phyloP scores from a whole-genome alignment of 2,329 filamentous ascomycete genomes.

The Xylariaceae sp. region DNA sequence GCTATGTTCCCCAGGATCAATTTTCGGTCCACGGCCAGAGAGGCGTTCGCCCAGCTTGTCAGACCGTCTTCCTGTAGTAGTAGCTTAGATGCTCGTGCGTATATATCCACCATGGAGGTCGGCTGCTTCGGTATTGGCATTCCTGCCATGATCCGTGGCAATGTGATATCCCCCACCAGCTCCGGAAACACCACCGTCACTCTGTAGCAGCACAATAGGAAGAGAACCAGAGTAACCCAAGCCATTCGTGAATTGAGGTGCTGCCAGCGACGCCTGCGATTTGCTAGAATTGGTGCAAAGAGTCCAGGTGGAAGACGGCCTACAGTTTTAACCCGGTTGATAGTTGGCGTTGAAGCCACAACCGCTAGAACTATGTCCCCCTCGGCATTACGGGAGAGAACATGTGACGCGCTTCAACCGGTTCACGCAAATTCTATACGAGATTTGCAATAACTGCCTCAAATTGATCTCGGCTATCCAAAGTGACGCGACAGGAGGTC shows the following conservation, averaged over 20 bases:
- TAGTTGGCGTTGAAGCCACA: background rate
- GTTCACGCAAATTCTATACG: too few species aligned
- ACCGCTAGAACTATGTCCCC: background rate
- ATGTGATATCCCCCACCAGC: too few species aligned
- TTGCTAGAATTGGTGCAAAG: slow-evolving; percentile 3
- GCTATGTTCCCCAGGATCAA: background rate
- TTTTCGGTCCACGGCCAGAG: background rate
- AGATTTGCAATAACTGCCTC: too few species aligned
- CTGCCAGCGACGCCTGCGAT: slow-evolving; percentile 9
- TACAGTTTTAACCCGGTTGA: background rate
- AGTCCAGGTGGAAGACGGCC: slow-evolving; percentile 15
- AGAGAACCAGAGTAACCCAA: slow-evolving; percentile 2
- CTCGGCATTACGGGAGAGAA: background rate
- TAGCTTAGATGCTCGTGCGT: background rate
- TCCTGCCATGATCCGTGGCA: background rate
- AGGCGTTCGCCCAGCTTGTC: background rate
- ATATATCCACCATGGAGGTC: background rate
- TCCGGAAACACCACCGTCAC: background rate
- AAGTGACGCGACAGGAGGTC: too few species aligned
- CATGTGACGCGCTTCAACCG: too few species aligned
- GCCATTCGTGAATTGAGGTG: slow-evolving; percentile 3
- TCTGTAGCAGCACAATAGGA: slow-evolving; percentile 5
- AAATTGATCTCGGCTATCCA: too few species aligned
- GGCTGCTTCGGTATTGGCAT: background rate
- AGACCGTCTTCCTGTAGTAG: background rate